Evolutionary conservation across 176 grass and related monocot genomes (phyloP).

Genomic region (Avena eriantha): DNA sequence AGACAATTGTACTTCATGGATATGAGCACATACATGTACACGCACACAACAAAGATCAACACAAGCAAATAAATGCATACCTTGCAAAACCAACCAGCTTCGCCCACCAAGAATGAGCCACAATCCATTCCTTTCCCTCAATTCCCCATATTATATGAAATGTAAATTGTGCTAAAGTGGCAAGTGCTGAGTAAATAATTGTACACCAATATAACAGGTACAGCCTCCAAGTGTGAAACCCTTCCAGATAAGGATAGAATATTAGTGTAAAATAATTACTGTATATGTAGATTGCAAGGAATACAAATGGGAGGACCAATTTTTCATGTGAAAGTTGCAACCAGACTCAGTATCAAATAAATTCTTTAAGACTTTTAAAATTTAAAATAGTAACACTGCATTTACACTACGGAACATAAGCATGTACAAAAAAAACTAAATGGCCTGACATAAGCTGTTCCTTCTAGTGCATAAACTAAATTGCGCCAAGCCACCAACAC

Average conservation of each 20-base stretch:
- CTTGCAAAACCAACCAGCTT: slow-evolving; percentile 84
- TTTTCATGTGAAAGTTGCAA: slow-evolving; percentile 9
- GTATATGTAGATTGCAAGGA: slow-evolving; percentile 18
- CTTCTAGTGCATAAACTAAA: slow-evolving; percentile 10
- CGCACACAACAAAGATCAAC: slow-evolving; percentile 39
- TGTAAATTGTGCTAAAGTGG: slow-evolving; percentile 70
- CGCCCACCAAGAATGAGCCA: slow-evolving; percentile 74
- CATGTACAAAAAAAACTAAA: slow-evolving; percentile 21
- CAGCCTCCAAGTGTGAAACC: slow-evolving; percentile 71
- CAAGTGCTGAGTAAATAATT: slow-evolving; percentile 80
- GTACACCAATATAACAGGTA: slow-evolving; percentile 69
- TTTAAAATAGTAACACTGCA: background rate
- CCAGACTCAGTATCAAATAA: background rate
- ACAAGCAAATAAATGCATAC: slow-evolving; percentile 53
- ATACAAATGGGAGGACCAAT: slow-evolving; percentile 5
- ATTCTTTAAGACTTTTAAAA: slow-evolving; percentile 13
- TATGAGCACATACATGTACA: slow-evolving; percentile 33
- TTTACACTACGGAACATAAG: background rate
- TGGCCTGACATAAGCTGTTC: background rate
- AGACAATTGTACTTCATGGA: slow-evolving; percentile 24
- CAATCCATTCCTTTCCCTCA: slow-evolving; percentile 68
- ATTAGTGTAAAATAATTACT: slow-evolving; percentile 31
- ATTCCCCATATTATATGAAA: slow-evolving; percentile 90
- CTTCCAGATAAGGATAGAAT: slow-evolving; percentile 56
- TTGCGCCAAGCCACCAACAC: background rate